Base-by-base conservation (phyloP, 2,329 filamentous ascomycete genomes). In the Cladosporium sp. region DNA sequence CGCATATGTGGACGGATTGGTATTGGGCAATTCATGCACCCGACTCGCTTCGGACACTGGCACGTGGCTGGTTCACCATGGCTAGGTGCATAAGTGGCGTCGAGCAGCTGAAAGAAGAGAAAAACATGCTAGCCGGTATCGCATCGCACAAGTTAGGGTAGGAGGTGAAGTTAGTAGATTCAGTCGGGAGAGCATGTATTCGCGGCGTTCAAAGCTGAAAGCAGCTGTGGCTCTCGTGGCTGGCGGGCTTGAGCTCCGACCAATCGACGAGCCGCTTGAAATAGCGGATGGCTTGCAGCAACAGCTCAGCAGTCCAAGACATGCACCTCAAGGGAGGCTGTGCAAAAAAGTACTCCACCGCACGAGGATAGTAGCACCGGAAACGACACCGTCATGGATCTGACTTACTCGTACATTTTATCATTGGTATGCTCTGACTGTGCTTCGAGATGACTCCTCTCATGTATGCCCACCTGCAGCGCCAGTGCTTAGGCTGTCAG, bases 361-460 rank as follows among this genome's bases (percentile, higher is more conserved):
- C 26, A 31, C 18, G 31, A 33, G 46, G 8, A 53, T 53, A 37
- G 35, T 53, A 28, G 21, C 46, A 37, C 5, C 28, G n/a, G 18
- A 55, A n/a, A 18, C 21, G 52, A n/a, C 7, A 40, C 31, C 49
- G 33, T 53, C 60, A 55, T 44, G 46, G 10, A 49, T 28, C 46
- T 56, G 61, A 55, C 35, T 16, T 63, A 56, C 18, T 63, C 61
- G 53, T 63, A 63, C 61, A 63, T 46, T 46, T 46, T 63, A 56
- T 63, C 61, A 56, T 63, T 56, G 50, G 61, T 63, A 63, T 63
- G 26, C 50, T 63, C 61, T 63, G 61, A 63, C 61, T 63, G 61
- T 56, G 50, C 50, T 37, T 53, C 28, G 31, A 40, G 60, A 62
- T 62, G 60, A 53, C 62, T 64, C 52, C n/a, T 58, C 46, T 46